Conservation (phyloP, 148 eudicot species). For the Chenopodium formosanum region DNA sequence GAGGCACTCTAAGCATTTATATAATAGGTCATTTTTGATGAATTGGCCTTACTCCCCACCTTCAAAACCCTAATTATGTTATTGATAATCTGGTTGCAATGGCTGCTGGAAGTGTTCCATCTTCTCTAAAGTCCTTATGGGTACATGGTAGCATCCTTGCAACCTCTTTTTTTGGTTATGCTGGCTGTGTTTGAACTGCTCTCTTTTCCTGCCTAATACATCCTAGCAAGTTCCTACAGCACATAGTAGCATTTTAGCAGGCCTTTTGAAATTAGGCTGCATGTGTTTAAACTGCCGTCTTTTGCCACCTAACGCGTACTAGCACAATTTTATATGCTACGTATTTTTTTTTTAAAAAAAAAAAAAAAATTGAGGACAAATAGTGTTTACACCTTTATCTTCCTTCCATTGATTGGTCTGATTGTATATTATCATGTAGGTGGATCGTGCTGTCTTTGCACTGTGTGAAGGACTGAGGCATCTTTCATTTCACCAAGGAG, state of each 20-base stretch:
- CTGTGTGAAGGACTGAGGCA: conserved; percentile 68
- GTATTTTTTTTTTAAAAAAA: too few relatives aligned
- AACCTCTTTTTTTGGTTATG: too few relatives aligned
- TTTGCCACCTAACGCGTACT: not conserved
- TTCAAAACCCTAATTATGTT: not conserved
- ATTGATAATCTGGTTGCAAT: not conserved
- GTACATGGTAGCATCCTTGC: not conserved
- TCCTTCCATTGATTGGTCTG: conserved; percentile 19
- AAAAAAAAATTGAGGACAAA: not conserved
- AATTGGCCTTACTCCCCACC: not conserved
- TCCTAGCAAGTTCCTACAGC: too few relatives aligned
- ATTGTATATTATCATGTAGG: conserved; percentile 46
- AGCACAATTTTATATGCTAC: too few relatives aligned
- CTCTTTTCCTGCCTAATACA: not conserved
- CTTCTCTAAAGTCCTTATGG: not conserved
- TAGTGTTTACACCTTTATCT: not conserved
- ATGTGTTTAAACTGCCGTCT: too few relatives aligned
- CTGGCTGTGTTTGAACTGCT: not conserved
- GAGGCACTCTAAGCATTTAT: not conserved
- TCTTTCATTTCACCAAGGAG: conserved; percentile 32
- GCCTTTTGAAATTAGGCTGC: too few relatives aligned
- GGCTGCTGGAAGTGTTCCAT: not conserved
- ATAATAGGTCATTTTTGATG: not conserved
- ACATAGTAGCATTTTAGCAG: too few relatives aligned
- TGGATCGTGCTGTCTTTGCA: conserved; percentile 57